Conservation (phyloP, 2,329 filamentous ascomycete genomes). For the Coccinonectria pachysandricola region DNA sequence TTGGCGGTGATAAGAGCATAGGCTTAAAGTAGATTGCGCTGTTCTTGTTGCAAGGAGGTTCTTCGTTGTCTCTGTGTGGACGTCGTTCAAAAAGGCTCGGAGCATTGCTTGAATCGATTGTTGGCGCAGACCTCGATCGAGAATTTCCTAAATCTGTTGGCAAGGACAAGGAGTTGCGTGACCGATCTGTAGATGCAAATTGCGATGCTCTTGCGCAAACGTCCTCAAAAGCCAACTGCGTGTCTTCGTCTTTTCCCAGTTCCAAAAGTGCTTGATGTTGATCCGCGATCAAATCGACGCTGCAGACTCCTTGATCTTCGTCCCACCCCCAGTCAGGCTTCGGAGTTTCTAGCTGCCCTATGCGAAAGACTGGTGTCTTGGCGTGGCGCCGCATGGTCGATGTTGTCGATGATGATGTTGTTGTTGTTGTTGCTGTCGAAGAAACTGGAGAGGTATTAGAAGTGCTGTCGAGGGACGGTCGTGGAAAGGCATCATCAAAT, state of each 20-base stretch:
- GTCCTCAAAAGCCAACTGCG: slow-evolving; percentile 21
- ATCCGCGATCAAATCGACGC: slow-evolving; percentile 39
- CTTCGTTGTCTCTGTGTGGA: no score
- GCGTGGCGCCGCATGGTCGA: slow-evolving; percentile 33
- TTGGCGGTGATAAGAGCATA: slow-evolving; percentile 27
- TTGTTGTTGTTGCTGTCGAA: slow-evolving; percentile 22
- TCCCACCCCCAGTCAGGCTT: slow-evolving; percentile 13
- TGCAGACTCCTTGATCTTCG: slow-evolving; percentile 21
- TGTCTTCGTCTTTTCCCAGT: slow-evolving; percentile 23
- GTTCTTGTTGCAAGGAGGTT: slow-evolving; percentile 37
- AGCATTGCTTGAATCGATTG: slow-evolving; percentile 8
- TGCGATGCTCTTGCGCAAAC: no score
- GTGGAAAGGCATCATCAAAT: slow-evolving; percentile 9
- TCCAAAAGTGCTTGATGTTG: slow-evolving; percentile 39
- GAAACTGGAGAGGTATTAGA: slow-evolving; percentile 26
- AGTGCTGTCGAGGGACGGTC: slow-evolving; percentile 17
- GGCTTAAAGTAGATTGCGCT: slow-evolving; percentile 38
- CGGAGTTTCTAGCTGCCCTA: slow-evolving; percentile 37
- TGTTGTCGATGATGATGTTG: slow-evolving; percentile 21
- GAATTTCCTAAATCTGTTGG: no score
- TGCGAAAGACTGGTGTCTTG: slow-evolving; percentile 40
- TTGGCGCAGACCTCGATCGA: no score
- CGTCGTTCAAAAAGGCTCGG: no score
- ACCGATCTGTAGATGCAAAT: slow-evolving; percentile 3
- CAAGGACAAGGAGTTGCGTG: slow-evolving; percentile 17